Evolutionary conservation across 768 basidiomycete species (phyloP), one percentile per base, ranked within the genome.

Genomic region (Lentinula edodes): DNA sequence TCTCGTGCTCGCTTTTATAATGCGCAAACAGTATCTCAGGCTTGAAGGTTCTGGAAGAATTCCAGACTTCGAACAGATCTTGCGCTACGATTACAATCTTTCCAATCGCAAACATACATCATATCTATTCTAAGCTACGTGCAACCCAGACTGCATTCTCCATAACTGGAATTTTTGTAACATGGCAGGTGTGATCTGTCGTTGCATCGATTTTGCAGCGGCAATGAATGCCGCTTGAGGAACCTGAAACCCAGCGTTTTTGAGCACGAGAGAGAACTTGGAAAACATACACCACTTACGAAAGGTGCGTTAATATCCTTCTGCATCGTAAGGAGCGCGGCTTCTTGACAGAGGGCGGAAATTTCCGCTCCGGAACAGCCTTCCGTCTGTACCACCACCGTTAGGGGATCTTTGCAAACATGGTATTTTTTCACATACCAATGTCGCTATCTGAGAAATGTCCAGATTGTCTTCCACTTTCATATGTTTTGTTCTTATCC

Each of bases 301-400:
- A 78, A 81, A 50, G 85, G 80, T 2, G 93, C 86, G 62, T 91
- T 72, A 39, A 98, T 87, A 71, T 98, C 83, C 58, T 84, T 80
- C 65, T 91, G 87, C 97, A 99, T 98, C 0, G 95, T 91, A 58
- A 89, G 71, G 64, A 98, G 72, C 0, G 96, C 97, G 3, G 97
- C 97, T 73, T 99, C 96, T 74, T 98, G 97, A 70, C 95, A 98
- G 48, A 98, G 81, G 8, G 90, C 87, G 6, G 85, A 81, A 38
- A 98, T 86, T 72, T 99, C 97, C 5, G 97, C 97, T 5, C 97
- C 97, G 18, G 95, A 98, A 71, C 94, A 99, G 0, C 96, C 97
- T 9, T 90, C 87, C 1, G 95, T 91, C 97, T 98, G 54, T 16
- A 35, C 36, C 45, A 35, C 36, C 45, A 53, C 13, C 52, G 8